Evolutionary conservation across 257 asterid genomes (phyloP), one percentile per base, ranked within the genome.

Genomic region (Jasminum sambac): DNA sequence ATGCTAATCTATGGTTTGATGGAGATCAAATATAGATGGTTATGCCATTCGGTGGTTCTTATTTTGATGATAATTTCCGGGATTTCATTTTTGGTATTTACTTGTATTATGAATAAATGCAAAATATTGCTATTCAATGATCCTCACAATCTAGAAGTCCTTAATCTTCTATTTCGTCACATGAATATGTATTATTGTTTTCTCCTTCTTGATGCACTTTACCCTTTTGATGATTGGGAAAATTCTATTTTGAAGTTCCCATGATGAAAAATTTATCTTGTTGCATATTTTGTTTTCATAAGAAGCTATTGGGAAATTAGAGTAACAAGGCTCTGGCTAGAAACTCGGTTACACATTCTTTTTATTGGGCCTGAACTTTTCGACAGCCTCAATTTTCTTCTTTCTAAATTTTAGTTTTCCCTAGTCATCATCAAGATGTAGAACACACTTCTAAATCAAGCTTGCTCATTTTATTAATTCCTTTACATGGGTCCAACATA

Each of bases 131-230:
- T 11, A 30, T 55, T 65, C 48, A 59, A 14, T 23, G 67, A 58
- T 30, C 43, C 66, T 30, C 7, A 11, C 38, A 43, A 43, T 65
- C 69, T 58, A 23, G 72, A 42, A 59, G 67, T 74, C 55, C 46
- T 17, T 37, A 19, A 44, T 62, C 1, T 3, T 52, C 64, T 41
- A 25, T 26, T 23, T 40, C 40, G 6, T n/a, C 21, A 48, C 23
- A n/a, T 16, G 58, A 5, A n/a, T 48, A 48, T 21, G 17, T 46
- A 16, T 46, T 46, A 0, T 48, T 48, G 2, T 48, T 16, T 16
- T 16, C 57, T 46, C 57, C 16, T n/a, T 46, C 10, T 14, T 46
- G 23, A 46, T 7, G 9, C 6, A 48, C 11, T 16, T n/a, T 48
- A 7, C 0, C 23, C 23, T 48, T n/a, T 48, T 48, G 16, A 6